phyloP scores from a whole-genome alignment of 2,329 filamentous ascomycete genomes.

The Calcarisporium arbuscula region DNA sequence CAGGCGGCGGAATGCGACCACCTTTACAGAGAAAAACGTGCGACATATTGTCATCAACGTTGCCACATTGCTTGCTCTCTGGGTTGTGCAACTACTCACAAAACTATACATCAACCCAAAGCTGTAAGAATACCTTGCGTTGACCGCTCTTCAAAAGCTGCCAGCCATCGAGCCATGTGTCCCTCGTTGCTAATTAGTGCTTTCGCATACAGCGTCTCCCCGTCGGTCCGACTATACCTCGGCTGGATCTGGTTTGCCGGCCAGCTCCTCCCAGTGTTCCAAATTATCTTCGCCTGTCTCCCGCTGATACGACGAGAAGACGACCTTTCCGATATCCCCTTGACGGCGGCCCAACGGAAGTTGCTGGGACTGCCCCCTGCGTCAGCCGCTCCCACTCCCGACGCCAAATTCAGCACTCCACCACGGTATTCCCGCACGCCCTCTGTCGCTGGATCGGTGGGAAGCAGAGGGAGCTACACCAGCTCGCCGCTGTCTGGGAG shows the following conservation, averaged over 20 bases:
- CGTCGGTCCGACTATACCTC: constrained; percentile 27
- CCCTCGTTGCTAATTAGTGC: constrained; percentile 8
- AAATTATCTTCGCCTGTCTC: constrained; percentile 63
- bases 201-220: constrained; percentile 23
- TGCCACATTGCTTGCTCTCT: constrained; percentile 35
- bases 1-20: constrained; percentile 68
- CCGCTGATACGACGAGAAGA: constrained; percentile 70
- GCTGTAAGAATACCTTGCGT: constrained; percentile 28
- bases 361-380: constrained; percentile 74
- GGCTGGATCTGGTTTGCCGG: constrained; percentile 39
- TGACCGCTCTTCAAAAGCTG: too few relatives aligned
- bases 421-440: constrained; percentile 78
- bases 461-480: constrained; percentile 49
- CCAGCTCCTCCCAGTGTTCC: constrained; percentile 57
- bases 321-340: constrained; percentile 77
- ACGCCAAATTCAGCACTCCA: constrained; percentile 69
- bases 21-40: constrained; percentile 73
- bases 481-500: constrained; percentile 53
- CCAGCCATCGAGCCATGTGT: background rate
- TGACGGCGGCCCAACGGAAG: constrained; percentile 69
- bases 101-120: constrained; percentile 29
- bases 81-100: constrained; percentile 27
- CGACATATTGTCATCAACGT: constrained; percentile 64
- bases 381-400: constrained; percentile 57
- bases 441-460: constrained; percentile 56